Evolutionary conservation across 73 alveolate genomes (phyloP).

Genomic region (Paramecium primaurelia): DNA sequence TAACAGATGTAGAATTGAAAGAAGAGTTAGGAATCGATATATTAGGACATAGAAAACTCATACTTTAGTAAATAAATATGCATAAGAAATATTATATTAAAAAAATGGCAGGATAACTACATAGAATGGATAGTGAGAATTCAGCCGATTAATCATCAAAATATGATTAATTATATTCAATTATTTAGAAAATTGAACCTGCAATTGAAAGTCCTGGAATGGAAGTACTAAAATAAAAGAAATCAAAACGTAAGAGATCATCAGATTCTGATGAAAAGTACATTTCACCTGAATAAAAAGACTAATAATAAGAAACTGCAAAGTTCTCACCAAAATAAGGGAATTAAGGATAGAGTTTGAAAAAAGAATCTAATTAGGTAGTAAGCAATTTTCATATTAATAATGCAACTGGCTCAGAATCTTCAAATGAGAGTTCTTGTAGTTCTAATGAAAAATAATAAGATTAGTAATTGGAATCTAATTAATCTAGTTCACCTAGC

Average conservation of each 20-base stretch:
- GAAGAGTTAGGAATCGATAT: slow-evolving; percentile 10
- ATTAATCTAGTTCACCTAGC: not conserved
- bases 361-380: not conserved
- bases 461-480: not conserved
- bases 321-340: not conserved
- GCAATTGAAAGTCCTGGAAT: not conserved
- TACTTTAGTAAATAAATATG: slow-evolving; percentile 28
- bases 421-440: not conserved
- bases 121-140: not conserved
- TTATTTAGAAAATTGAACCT: not conserved
- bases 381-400: not conserved
- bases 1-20: slow-evolving; percentile 44
- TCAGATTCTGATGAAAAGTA: not conserved
- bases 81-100: slow-evolving; percentile 48
- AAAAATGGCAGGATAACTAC: not conserved
- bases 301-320: not conserved
- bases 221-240: not conserved
- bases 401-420: slow-evolving; percentile 3
- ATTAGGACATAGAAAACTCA: slow-evolving; percentile 51
- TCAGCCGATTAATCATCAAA: not conserved
- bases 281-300: not conserved
- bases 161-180: not conserved
- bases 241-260: not conserved
- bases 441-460: not conserved
- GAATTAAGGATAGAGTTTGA: not conserved